Percentiles rank a stretch among this genome's conserved stretches.
These are phyloP conservation scores for Chaetomium tenue DNA, from an alignment of 495 filamentous ascomycete genomes.

Conservation along the genomic window DNA sequence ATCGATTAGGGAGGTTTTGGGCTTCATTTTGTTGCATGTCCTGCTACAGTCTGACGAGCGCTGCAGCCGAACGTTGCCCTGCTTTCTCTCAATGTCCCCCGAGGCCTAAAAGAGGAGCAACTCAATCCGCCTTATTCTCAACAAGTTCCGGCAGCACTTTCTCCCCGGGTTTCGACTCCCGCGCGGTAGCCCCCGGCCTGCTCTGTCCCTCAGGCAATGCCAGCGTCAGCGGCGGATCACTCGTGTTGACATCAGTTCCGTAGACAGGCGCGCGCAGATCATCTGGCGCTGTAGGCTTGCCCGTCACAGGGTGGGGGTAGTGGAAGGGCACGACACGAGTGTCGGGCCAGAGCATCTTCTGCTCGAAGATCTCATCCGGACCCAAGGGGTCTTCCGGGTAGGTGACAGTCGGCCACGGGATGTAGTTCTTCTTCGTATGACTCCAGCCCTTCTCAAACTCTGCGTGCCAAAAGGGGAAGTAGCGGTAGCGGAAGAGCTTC, in stretches of 20 bases:
- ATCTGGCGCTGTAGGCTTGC: conserved; percentile 41
- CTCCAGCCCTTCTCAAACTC: conserved; percentile 54
- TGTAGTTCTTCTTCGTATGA: conserved; percentile 51
- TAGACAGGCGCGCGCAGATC: conserved; percentile 50
- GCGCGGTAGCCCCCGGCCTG: conserved; percentile 34
- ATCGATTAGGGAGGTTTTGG: too few relatives aligned
- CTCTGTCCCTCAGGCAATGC: conserved; percentile 43
- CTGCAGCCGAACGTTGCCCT: neutral
- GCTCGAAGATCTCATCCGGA: conserved; percentile 54
- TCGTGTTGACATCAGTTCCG: conserved; percentile 40
- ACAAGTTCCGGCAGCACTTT: conserved; percentile 45
- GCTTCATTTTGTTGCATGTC: too few relatives aligned
- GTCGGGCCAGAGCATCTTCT: conserved; percentile 56
- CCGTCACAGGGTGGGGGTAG: conserved; percentile 55
- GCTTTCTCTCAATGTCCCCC: neutral
- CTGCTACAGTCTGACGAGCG: too few relatives aligned
- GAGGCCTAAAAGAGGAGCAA: neutral
- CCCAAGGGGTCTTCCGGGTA: conserved; percentile 51
- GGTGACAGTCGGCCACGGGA: conserved; percentile 46
- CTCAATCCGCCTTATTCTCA: conserved; percentile 31
- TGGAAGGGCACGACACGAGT: conserved; percentile 56
- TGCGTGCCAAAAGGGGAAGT: conserved; percentile 59
- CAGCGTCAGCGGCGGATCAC: conserved; percentile 46
- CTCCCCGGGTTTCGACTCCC: conserved; percentile 33
- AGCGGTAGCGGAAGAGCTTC: conserved; percentile 55